Conservation (phyloP, 352 stramenopile species). For the Globisporangium okanoganense region DNA sequence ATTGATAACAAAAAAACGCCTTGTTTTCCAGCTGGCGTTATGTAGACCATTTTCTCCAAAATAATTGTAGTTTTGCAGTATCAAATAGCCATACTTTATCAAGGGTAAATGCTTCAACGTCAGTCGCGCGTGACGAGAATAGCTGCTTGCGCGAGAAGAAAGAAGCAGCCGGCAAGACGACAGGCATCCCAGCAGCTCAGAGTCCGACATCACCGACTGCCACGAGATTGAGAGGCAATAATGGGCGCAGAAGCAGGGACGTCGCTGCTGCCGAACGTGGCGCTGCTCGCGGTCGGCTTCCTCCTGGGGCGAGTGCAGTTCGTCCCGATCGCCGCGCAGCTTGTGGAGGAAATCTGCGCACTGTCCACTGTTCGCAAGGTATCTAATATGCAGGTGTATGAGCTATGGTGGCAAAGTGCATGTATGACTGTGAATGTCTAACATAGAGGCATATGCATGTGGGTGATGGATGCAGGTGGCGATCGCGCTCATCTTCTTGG, state of each 20-base stretch:
- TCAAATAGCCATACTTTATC: background rate
- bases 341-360: constrained; percentile 42
- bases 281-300: constrained; percentile 58
- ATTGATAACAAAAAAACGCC: background rate
- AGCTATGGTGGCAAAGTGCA: background rate
- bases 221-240: no score
- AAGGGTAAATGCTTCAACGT: background rate
- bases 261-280: constrained; percentile 63
- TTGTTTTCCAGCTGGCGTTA: background rate
- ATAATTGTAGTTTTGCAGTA: background rate
- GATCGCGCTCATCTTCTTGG: constrained; percentile 35
- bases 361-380: constrained; percentile 53
- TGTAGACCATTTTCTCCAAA: background rate
- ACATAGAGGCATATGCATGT: background rate
- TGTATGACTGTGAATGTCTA: background rate
- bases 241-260: constrained; percentile 41
- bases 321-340: constrained; percentile 36
- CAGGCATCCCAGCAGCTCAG: background rate
- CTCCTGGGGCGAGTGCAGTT: constrained; percentile 54
- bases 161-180: background rate
- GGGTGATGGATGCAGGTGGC: constrained; percentile 21
- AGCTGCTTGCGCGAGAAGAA: no score
- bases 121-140: background rate
- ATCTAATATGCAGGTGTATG: background rate
- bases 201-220: no score